These are phyloP conservation scores for Phytophthora pseudosyringae DNA, from an alignment of 352 stramenopile species.

Conservation along the genomic window DNA sequence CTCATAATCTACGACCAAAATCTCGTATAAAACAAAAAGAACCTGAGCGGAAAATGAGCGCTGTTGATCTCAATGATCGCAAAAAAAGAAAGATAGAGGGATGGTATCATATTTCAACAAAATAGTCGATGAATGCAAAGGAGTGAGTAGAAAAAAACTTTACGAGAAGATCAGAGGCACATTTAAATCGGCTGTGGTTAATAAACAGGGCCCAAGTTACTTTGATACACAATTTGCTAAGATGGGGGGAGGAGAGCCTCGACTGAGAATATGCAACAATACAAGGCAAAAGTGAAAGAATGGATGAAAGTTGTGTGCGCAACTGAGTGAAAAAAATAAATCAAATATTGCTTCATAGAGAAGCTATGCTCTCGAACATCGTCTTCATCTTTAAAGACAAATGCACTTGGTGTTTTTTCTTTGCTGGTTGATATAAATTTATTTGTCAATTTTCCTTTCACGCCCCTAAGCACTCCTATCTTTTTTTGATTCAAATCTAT, in stretches of 20 bases:
- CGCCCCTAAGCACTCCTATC: background rate
- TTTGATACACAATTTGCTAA: background rate
- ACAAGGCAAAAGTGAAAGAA: background rate
- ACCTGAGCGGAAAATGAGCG: background rate
- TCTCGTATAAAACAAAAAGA: background rate
- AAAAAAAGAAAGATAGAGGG: background rate
- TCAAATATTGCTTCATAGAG: background rate
- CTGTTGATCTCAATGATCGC: background rate
- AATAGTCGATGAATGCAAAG: too few species aligned
- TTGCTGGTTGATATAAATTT: background rate
- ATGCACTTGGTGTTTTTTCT: background rate
- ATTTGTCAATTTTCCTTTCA: background rate
- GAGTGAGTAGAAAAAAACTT: too few species aligned
- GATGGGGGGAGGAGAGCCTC: background rate
- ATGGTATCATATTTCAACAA: too few species aligned
- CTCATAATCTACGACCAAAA: conserved; percentile 1
- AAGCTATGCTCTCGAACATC: background rate
- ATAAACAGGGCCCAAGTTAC: background rate
- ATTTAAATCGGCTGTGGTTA: background rate
- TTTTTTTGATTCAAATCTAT: background rate
- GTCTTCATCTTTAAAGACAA: background rate
- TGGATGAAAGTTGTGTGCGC: background rate
- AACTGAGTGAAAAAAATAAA: background rate
- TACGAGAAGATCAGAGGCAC: too few species aligned
- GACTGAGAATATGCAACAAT: background rate